A percentile compares a stretch with the other conserved stretches of the same genome.
Conservation (phyloP, 768 basidiomycete species). For the Daedaleopsis sinensis region DNA sequence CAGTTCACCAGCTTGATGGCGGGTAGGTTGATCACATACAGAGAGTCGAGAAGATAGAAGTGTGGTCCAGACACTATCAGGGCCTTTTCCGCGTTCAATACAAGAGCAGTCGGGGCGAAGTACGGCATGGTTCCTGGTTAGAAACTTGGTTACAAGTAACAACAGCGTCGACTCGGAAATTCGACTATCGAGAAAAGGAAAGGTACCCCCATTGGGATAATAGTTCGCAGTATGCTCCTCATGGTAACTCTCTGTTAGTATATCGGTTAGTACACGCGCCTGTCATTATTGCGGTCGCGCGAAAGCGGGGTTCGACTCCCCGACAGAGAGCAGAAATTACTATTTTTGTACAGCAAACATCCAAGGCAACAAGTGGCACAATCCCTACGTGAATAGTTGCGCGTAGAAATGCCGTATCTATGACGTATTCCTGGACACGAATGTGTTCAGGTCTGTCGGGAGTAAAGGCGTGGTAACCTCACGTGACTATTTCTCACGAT, state of each 20-base stretch:
- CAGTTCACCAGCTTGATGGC: slow-evolving; percentile 16
- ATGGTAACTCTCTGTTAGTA: slow-evolving; percentile 15
- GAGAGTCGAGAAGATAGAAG: slow-evolving; percentile 58
- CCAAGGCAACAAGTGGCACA: too few species aligned
- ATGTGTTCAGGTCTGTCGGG: too few species aligned
- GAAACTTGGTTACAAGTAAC: not conserved
- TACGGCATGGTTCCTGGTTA: slow-evolving; percentile 8
- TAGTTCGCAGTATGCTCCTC: not conserved
- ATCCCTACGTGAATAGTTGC: too few species aligned
- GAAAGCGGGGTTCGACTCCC: slow-evolving; percentile 41
- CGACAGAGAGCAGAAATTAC: slow-evolving; percentile 22
- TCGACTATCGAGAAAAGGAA: too few species aligned
- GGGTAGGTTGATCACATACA: slow-evolving; percentile 41
- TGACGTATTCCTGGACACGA: too few species aligned
- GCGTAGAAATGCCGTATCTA: too few species aligned
- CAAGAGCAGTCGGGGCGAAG: slow-evolving; percentile 17
- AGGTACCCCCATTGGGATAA: too few species aligned
- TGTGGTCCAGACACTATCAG: slow-evolving; percentile 52
- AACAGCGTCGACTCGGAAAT: too few species aligned
- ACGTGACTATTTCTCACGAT: too few species aligned
- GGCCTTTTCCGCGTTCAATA: slow-evolving; percentile 1
- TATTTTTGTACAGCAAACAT: not conserved
- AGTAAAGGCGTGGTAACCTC: too few species aligned
- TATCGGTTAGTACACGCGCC: slow-evolving; percentile 23
- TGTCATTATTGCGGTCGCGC: slow-evolving; percentile 25